phyloP scores from a whole-genome alignment of 2,329 filamentous ascomycete species.

The Sporothrix mexicana region DNA sequence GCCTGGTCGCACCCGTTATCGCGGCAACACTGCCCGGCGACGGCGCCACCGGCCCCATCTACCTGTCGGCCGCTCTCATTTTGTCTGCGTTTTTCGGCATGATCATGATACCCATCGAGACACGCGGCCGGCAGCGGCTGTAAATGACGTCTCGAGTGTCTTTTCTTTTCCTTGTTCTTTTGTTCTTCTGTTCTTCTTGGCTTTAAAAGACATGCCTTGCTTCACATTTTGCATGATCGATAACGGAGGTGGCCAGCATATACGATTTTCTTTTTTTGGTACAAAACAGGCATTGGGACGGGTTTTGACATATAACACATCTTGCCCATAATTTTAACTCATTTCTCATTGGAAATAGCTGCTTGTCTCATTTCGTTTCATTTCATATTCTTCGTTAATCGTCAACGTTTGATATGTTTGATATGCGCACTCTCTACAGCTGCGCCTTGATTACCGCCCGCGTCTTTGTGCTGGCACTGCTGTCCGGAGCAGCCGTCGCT shows the following conservation, averaged over 20 bases:
- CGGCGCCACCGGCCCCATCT: slow-evolving; percentile 63
- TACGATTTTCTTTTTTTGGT: not conserved
- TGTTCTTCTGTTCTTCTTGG: not conserved
- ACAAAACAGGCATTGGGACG: not conserved
- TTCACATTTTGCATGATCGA: not conserved
- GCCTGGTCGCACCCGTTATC: slow-evolving; percentile 71
- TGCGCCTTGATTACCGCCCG: not conserved
- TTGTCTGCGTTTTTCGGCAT: slow-evolving; percentile 65
- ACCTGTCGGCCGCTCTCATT: slow-evolving; percentile 62
- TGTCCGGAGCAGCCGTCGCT: not conserved
- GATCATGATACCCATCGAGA: slow-evolving; percentile 67
- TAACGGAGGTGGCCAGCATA: not conserved
- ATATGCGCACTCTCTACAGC: not conserved
- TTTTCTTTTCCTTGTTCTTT: slow-evolving; percentile 6
- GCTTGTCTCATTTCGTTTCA: no score
- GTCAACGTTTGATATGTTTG: no score
- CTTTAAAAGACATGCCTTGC: not conserved
- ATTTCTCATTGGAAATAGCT: not conserved
- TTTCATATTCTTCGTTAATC: no score
- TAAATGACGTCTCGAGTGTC: slow-evolving; percentile 40
- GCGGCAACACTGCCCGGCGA: slow-evolving; percentile 66
- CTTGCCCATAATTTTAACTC: not conserved
- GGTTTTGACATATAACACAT: not conserved
- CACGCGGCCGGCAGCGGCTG: slow-evolving; percentile 62
- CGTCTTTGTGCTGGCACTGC: not conserved